Conservation (phyloP, 2,329 filamentous ascomycete genomes). For the Fusarium caatingaense region DNA sequence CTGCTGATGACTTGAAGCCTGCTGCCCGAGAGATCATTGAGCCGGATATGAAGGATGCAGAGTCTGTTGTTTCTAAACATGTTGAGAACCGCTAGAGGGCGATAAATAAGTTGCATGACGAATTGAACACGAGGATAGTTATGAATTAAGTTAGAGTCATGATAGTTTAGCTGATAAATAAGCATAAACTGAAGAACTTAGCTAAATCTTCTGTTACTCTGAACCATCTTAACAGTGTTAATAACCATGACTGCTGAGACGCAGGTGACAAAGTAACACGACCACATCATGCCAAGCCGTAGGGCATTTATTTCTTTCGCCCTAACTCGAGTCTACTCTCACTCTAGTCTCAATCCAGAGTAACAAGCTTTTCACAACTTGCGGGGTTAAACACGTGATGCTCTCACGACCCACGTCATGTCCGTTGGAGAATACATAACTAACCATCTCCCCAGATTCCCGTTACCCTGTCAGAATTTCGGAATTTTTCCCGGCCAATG, state of each 20-base stretch:
- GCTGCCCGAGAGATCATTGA: slow-evolving; percentile 14
- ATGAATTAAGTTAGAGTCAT: fast-evolving
- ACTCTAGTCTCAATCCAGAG: not conserved
- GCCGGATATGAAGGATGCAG: slow-evolving; percentile 20
- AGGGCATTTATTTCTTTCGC: too few species aligned
- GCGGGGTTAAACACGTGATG: slow-evolving; percentile 7
- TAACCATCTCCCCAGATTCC: not conserved
- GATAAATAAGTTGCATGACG: fast-evolving
- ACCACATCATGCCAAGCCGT: not conserved
- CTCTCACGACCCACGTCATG: not conserved
- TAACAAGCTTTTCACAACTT: not conserved
- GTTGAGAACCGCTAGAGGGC: not conserved
- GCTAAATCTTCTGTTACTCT: too few species aligned
- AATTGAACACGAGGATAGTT: too few species aligned
- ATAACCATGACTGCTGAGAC: too few species aligned
- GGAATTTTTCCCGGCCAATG: not conserved
- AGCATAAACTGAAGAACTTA: too few species aligned
- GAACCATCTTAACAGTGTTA: too few species aligned
- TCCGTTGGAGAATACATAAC: not conserved
- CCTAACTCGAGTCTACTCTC: not conserved
- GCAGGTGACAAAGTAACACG: not conserved
- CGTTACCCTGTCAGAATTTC: too few species aligned
- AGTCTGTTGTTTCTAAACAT: slow-evolving; percentile 19
- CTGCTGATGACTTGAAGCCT: slow-evolving; percentile 38
- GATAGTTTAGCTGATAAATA: not conserved